Conservation (phyloP, 1,284 basidiomycete species). For the Ceraceosorus guamensis region DNA sequence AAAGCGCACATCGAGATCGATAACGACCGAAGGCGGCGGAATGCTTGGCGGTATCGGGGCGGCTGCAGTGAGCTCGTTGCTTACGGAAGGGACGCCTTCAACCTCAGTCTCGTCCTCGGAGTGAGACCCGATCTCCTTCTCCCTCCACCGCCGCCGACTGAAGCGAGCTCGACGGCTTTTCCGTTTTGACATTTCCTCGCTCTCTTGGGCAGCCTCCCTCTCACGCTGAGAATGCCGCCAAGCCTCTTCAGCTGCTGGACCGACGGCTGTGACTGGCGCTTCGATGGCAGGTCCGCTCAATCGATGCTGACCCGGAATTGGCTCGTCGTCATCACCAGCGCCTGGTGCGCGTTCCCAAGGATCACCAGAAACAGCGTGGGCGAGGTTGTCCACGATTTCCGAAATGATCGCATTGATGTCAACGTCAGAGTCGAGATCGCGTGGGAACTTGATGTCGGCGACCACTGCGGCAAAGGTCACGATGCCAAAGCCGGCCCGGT, state of each 20-base stretch:
- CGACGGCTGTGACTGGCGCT: conserved; percentile 56
- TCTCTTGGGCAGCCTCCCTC: conserved; percentile 6
- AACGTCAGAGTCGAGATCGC: conserved; percentile 68
- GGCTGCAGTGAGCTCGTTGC: conserved; percentile 8
- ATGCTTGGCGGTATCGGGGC: conserved; percentile 11
- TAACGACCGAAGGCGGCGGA: conserved; percentile 54
- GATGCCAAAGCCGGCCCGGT: not conserved
- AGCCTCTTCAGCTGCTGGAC: conserved; percentile 33
- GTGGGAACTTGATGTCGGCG: conserved; percentile 93
- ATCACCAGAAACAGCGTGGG: conserved; percentile 33
- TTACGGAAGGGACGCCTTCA: not conserved
- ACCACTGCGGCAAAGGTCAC: conserved; percentile 56
- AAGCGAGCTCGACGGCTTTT: not conserved
- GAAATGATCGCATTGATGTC: conserved; percentile 69
- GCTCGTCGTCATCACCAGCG: conserved; percentile 49
- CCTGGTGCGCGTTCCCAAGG: conserved; percentile 9
- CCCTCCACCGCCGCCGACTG: not conserved
- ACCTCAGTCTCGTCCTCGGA: not conserved
- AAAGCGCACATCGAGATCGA: conserved; percentile 92
- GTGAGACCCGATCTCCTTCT: not conserved
- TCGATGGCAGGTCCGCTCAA: conserved; percentile 78
- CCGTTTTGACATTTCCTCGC: conserved; percentile 7
- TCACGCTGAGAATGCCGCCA: conserved; percentile 23
- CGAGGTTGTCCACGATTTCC: conserved; percentile 80
- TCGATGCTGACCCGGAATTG: conserved; percentile 79